Conservation (phyloP, 208 protist species). For the Porcisia hertigi region DNA sequence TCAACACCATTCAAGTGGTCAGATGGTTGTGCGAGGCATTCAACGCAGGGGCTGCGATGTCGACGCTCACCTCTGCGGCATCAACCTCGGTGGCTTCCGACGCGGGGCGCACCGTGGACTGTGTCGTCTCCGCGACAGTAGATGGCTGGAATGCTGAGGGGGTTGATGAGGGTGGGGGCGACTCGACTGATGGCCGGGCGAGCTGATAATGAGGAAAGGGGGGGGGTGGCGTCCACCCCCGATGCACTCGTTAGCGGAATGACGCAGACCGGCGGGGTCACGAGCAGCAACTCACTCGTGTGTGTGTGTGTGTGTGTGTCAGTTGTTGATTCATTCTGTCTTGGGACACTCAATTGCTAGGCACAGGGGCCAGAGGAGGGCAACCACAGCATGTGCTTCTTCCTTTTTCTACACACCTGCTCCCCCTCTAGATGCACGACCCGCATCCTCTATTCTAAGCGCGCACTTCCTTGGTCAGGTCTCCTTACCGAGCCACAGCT, state of each 20-base stretch:
- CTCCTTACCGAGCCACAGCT: no score
- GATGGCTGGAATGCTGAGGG: constrained; percentile 3
- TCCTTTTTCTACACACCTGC: no score
- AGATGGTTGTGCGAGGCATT: constrained; percentile 47
- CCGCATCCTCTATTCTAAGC: no score
- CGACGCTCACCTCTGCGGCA: background rate
- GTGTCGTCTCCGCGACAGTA: background rate
- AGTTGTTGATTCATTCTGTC: no score
- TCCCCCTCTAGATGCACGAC: no score
- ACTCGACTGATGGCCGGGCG: background rate
- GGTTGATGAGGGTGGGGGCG: background rate
- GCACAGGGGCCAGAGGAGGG: no score
- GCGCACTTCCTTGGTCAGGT: no score
- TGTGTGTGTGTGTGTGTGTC: background rate
- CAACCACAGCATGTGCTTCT: no score
- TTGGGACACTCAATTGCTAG: no score
- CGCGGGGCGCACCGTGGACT: background rate
- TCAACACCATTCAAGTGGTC: constrained; percentile 78
- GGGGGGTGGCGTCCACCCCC: no score
- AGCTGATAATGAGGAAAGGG: background rate
- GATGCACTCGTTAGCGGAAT: background rate
- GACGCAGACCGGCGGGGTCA: background rate
- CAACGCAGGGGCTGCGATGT: constrained; percentile 15
- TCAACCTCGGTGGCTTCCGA: background rate
- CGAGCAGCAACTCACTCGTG: no score